phyloP scores from a whole-genome alignment of 495 filamentous ascomycete genomes.

The Talaromyces stipitatus region DNA sequence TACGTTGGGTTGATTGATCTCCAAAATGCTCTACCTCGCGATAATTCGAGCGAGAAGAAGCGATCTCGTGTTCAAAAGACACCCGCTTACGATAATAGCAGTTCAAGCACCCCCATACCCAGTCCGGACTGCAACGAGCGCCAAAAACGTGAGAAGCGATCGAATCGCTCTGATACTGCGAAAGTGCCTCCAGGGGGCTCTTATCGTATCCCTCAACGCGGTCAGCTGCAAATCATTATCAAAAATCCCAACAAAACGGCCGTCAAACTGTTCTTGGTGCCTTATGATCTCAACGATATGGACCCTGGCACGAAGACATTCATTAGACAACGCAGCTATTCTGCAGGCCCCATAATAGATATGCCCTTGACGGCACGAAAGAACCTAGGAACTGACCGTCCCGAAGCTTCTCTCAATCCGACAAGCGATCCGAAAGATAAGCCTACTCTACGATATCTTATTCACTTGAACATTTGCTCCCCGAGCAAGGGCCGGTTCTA shows the following conservation, averaged over 20 bases:
- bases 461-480: conserved; percentile 91
- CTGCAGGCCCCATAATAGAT: conserved; percentile 77
- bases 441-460: conserved; percentile 79
- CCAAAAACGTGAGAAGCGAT: conserved; percentile 43
- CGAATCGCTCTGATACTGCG: conserved; percentile 58
- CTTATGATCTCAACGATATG: conserved; percentile 96
- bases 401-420: conserved; percentile 27
- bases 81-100: conserved; percentile 19
- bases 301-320: conserved; percentile 93
- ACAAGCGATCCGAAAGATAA: conserved; percentile 54
- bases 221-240: conserved; percentile 94
- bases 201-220: conserved; percentile 92
- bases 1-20: conserved; percentile 94
- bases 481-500: conserved; percentile 79
- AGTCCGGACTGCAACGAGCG: conserved; percentile 5
- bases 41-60: conserved; percentile 33
- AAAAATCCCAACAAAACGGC: conserved; percentile 96
- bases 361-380: conserved; percentile 46
- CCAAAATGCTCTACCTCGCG: conserved; percentile 59
- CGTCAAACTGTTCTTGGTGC: conserved; percentile 89
- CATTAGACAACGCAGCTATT: conserved; percentile 90
- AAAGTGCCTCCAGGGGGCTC: conserved; percentile 73
- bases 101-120: conserved; percentile 9
- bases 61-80: conserved; percentile 41
- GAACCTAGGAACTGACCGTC: conserved; percentile 40